A percentile compares a stretch with the other conserved stretches of the same genome.
These are phyloP conservation scores for Mycosphaerelloides madeirae DNA, from an alignment of 2,329 filamentous ascomycete genomes.

Conservation along the genomic window DNA sequence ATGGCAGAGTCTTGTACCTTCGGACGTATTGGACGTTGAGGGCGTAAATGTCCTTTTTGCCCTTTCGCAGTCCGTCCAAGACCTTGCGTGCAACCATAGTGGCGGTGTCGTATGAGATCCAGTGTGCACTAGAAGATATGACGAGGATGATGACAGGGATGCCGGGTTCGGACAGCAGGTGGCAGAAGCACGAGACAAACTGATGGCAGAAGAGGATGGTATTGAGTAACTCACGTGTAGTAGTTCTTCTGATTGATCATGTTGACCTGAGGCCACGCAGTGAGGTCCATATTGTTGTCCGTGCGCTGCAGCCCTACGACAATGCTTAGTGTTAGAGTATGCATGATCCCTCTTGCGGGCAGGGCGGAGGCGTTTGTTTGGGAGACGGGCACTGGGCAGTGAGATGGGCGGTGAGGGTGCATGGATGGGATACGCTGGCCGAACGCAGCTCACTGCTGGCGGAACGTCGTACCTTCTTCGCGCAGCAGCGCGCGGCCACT, in stretches of 20 bases:
- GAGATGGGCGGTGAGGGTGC: constrained; percentile 13
- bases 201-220: neutral
- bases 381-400: constrained; percentile 1
- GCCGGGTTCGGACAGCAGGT: neutral
- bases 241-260: constrained; percentile 99
- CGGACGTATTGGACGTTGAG: constrained; percentile 32
- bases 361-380: constrained; percentile 9
- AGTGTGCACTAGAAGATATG: neutral
- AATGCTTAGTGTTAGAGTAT: constrained; percentile 16
- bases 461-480: constrained; percentile 49
- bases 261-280: constrained; percentile 84
- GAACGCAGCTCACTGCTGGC: constrained; percentile 1
- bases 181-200: neutral
- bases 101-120: neutral
- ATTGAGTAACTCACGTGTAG: constrained; percentile 66
- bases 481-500: constrained; percentile 57
- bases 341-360: constrained; percentile 18
- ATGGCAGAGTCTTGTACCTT: constrained; percentile 22
- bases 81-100: constrained; percentile 30
- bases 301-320: constrained; percentile 80
- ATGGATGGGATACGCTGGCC: constrained; percentile 6
- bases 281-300: constrained; percentile 96
- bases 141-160: neutral
- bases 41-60: constrained; percentile 32
- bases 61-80: constrained; percentile 29